Base-by-base conservation (phyloP, 371 early-diverging fungal species). In the Quaeritorhiza haematococci region DNA sequence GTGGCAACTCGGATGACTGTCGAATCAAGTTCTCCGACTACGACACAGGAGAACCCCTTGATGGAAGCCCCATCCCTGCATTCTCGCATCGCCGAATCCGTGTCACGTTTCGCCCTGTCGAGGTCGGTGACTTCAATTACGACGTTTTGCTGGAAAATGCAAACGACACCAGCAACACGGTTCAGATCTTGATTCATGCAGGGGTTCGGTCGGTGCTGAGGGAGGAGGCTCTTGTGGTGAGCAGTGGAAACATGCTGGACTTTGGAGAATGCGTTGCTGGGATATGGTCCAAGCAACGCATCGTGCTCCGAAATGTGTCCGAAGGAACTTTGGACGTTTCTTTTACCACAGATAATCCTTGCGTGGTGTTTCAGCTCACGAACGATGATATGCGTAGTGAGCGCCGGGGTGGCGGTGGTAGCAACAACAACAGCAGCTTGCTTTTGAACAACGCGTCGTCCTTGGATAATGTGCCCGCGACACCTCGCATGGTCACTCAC, bases 251-350 rank as follows among this genome's bases (percentile, higher is more conserved):
- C 41, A 73, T 84, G 3, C 56, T 98, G 8, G 95, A 97, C 69
- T 98, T 97, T 78, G 96, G 95, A 27, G 93, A 94, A 58, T 93
- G 94, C 63, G 83, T 84, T 53, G 87, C 92, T 30, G 96, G 96
- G 10, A 2, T 47, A 26, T 90, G 91, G 90, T 82, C 85, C 26
- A 81, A 83, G 49, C 85, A 87, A 49, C 82, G 84, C 33, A 72
- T 97, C 7, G 78, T 86, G 0, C 69, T 98, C 45, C 87, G 84
- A 41, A 97, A 96, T 68, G 78, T 92, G 13, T 80, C 89, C 32
- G 91, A 92, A 29, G 55, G 73, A 0, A 78, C 87, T 0, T 68
- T 95, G 7, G 92, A 91, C 32, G 77, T 98, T 21, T 78, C 79
- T 23, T 90, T 98, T 56, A 61, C 78, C 10, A 80, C 89, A 3